These are phyloP conservation scores for Dactylonectria macrodidyma DNA, from an alignment of 2,329 filamentous ascomycete genomes.

Conservation along the genomic window DNA sequence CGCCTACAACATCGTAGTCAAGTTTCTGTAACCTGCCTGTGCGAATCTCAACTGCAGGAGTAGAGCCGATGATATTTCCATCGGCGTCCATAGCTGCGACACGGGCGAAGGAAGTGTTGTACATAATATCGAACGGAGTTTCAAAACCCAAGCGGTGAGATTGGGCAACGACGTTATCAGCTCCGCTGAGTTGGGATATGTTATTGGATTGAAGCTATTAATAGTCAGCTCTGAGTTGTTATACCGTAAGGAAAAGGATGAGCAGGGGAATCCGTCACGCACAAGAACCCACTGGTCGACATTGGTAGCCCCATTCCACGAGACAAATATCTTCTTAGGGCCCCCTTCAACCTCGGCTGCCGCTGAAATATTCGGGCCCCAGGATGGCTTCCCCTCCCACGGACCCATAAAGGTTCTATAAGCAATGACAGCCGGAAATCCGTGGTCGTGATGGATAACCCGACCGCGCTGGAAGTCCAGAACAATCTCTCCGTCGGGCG, in stretches of 20 bases:
- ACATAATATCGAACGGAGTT: not conserved
- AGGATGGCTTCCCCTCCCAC: constrained; percentile 14
- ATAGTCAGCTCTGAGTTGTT: not conserved
- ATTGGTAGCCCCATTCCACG: constrained; percentile 14
- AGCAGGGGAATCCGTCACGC: not conserved
- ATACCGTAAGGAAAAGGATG: not conserved
- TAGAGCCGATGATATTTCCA: constrained; percentile 6
- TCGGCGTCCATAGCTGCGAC: constrained; percentile 13
- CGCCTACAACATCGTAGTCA: constrained; percentile 1
- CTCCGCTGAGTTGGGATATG: not conserved
- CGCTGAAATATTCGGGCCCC: constrained; percentile 20
- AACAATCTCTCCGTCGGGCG: constrained; percentile 5
- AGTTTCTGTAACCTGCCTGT: not conserved
- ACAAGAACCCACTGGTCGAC: constrained; percentile 9
- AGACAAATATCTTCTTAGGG: not conserved
- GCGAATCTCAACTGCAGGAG: constrained; percentile 5
- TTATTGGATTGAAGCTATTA: not conserved
- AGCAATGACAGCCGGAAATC: not conserved
- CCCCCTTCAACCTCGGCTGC: not conserved
- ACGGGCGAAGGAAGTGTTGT: not conserved
- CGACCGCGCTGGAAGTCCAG: constrained; percentile 11
- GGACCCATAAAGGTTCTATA: constrained; percentile 10
- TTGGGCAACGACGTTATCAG: not conserved
- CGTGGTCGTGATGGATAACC: not conserved
- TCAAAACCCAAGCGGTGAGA: constrained; percentile 14